Percentiles rank a stretch among this genome's conserved stretches.
Evolutionary conservation across 208 protist genomes (phyloP).

Genomic region (Acanthamoeba castellanii): DNA sequence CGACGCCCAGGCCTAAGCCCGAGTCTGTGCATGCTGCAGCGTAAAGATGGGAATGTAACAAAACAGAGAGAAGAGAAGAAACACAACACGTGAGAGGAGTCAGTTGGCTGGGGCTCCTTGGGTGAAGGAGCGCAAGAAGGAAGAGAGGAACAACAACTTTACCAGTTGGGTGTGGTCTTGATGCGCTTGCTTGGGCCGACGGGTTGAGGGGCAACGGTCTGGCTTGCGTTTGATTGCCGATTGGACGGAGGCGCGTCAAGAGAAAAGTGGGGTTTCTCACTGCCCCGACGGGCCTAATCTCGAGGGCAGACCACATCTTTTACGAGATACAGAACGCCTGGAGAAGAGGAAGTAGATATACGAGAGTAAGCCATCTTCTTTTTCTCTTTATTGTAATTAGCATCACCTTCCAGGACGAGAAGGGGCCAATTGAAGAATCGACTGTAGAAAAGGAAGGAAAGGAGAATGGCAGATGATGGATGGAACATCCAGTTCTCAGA

Average conservation of each 20-base stretch:
- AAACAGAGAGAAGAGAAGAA: background rate
- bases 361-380: background rate
- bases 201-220: too few species aligned
- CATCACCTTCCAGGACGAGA: background rate
- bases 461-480: constrained; percentile 39
- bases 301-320: background rate
- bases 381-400: too few species aligned
- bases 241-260: background rate
- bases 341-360: too few species aligned
- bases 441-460: background rate
- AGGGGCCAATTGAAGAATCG: background rate
- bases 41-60: background rate
- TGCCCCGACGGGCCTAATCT: background rate
- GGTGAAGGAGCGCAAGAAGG: too few species aligned
- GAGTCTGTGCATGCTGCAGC: background rate
- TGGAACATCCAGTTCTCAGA: constrained; percentile 64
- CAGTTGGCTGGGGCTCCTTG: too few species aligned
- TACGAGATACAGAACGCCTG: background rate
- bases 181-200: too few species aligned
- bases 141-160: too few species aligned
- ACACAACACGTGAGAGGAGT: background rate
- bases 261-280: background rate
- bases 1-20: background rate
- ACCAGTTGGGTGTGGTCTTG: too few species aligned
- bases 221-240: too few species aligned